Base-by-base conservation (phyloP, 345 rosid species). In the Rhodamnia rubescens region DNA sequence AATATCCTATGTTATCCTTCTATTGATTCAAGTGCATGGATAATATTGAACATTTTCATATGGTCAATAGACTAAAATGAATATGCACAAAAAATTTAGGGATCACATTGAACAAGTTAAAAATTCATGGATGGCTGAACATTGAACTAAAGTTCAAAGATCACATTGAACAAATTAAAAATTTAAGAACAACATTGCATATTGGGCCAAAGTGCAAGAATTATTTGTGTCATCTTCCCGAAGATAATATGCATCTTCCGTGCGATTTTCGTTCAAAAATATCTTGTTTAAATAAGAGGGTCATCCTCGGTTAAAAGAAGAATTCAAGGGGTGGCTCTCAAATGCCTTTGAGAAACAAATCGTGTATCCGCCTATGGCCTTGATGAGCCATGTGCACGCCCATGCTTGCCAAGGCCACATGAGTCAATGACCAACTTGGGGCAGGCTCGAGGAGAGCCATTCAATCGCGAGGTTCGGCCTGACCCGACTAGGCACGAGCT, bases 161-260 rank as follows among this genome's bases (percentile, higher is more conserved):
- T 50, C 14, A 50, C 52, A 50, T 50, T 50, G 52, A 50, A 50
- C 14, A 50, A 50, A 50, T 50, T 50, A 50, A 50, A 50, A 50
- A 2, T 50, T 49, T 12, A 50, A 1, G 52, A 50, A 50, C 14
- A 12, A 11, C 14, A 50, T 55, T 8, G n/a, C 24, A 20, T 1
- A 54, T 15, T 7, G 7, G 0, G 21, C 4, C 1, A 54, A 54
- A 54, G 0, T 8, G 4, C 3, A 7, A 0, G 8, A 8, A 54
- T 21, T 7, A 54, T 54, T 54, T 54, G 8, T 20, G 10, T 54
- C 4, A 20, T 54, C 20, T 54, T 54, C 4, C 40, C 6, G 27
- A 59, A 59, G 9, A 8, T 27, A 15, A 59, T n/a, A 59, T 59
- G 20, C 29, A 59, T 32, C 40, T 27, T 27, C 5, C 1, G 5